phyloP scores from a whole-genome alignment of 257 asterid genomes.

The Salvia splendens region DNA sequence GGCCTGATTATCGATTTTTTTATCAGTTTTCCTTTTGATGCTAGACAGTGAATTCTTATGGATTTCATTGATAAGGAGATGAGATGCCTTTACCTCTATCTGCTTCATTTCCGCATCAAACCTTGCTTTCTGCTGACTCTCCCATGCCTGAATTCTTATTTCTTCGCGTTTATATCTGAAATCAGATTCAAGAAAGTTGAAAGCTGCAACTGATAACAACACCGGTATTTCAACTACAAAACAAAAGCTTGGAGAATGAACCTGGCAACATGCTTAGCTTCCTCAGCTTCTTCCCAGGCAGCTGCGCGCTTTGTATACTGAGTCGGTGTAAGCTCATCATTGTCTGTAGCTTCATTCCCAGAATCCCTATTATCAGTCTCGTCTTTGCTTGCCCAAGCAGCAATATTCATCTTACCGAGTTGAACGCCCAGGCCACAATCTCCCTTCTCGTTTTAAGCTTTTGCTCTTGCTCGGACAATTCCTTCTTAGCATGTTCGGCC shows the following conservation, averaged over 20 bases:
- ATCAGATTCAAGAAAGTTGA: background rate
- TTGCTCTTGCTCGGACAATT: slow-evolving; percentile 74
- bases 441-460: slow-evolving; percentile 84
- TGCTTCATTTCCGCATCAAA: slow-evolving; percentile 97
- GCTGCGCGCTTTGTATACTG: slow-evolving; percentile 84
- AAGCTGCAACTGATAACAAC: background rate
- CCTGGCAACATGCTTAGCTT: slow-evolving; percentile 87
- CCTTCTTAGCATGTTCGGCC: slow-evolving; percentile 47
- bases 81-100: slow-evolving; percentile 60
- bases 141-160: slow-evolving; percentile 93
- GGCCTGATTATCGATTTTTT: slow-evolving; percentile 38
- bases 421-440: slow-evolving; percentile 91
- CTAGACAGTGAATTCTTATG: background rate
- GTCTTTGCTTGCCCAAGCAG: slow-evolving; percentile 98
- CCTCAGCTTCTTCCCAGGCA: slow-evolving; percentile 95
- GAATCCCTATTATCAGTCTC: slow-evolving; percentile 54
- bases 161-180: slow-evolving; percentile 88
- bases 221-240: background rate
- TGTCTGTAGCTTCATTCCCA: slow-evolving; percentile 35
- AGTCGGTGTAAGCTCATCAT: slow-evolving; percentile 56
- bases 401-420: slow-evolving; percentile 94
- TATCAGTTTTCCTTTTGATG: slow-evolving; percentile 8
- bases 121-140: slow-evolving; percentile 87
- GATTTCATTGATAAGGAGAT: slow-evolving; percentile 12
- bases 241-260: slow-evolving; percentile 24